Conservation (phyloP, 2,329 filamentous ascomycete genomes). For the Aspergillus ochraceoroseus region DNA sequence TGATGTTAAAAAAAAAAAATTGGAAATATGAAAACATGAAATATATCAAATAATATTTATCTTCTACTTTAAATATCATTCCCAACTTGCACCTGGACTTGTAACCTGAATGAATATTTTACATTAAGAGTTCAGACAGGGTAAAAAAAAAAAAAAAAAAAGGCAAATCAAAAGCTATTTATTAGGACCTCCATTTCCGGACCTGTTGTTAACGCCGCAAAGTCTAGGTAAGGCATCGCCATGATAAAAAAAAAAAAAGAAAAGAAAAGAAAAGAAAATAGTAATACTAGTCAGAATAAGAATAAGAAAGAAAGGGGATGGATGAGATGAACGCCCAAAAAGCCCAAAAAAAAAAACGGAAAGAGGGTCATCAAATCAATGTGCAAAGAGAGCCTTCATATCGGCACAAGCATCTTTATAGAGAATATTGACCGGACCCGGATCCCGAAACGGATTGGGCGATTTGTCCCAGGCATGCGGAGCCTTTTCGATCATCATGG, state of each 20-base stretch:
- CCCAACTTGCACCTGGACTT: neutral
- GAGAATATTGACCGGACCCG: constrained; percentile 39
- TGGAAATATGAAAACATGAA: constrained; percentile 11
- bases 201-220: too few species aligned
- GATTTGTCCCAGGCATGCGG: constrained; percentile 49
- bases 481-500: constrained; percentile 45
- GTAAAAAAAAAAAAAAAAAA: neutral
- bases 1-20: constrained; percentile 7
- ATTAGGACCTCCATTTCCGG: too few species aligned
- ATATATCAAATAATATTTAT: constrained; percentile 7
- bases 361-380: constrained; percentile 9
- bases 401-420: constrained; percentile 44
- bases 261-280: too few species aligned
- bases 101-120: too few species aligned
- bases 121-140: too few species aligned
- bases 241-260: too few species aligned
- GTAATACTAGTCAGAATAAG: neutral
- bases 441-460: constrained; percentile 46
- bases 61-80: constrained; percentile 7
- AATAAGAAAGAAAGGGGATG: neutral
- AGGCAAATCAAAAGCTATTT: neutral
- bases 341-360: neutral
- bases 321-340: neutral
- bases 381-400: constrained; percentile 42
- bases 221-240: too few species aligned